These are phyloP conservation scores for Apiospora hydei DNA, from an alignment of 2,329 filamentous ascomycete genomes.

Conservation along the genomic window DNA sequence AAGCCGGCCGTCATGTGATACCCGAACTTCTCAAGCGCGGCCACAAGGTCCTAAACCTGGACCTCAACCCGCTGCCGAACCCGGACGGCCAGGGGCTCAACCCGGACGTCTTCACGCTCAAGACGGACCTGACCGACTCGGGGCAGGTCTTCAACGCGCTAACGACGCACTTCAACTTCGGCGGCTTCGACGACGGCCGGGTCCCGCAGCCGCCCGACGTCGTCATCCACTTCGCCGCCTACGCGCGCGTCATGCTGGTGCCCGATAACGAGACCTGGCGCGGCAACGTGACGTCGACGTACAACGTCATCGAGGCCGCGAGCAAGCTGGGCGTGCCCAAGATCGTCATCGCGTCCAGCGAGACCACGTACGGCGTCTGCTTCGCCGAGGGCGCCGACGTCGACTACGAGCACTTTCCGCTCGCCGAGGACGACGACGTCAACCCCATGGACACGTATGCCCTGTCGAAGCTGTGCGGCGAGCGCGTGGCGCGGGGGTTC, in stretches of 20 bases:
- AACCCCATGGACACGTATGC: conserved; percentile 70
- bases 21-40: conserved; percentile 41
- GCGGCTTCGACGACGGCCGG: conserved; percentile 37
- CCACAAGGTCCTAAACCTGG: conserved; percentile 47
- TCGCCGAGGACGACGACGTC: conserved; percentile 65
- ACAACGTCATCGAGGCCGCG: conserved; percentile 70
- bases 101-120: conserved; percentile 43
- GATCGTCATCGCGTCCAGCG: conserved; percentile 65
- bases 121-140: conserved; percentile 44
- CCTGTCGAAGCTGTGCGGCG: conserved; percentile 65
- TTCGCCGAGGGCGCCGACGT: conserved; percentile 63
- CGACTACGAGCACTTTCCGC: conserved; percentile 63
- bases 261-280: conserved; percentile 67
- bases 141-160: conserved; percentile 49
- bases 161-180: conserved; percentile 55
- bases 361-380: conserved; percentile 68
- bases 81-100: conserved; percentile 29
- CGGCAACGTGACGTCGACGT: conserved; percentile 61
- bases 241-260: conserved; percentile 66
- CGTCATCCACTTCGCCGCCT: conserved; percentile 68
- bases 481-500: conserved; percentile 64
- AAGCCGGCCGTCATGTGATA: conserved; percentile 45
- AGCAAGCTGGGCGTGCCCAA: conserved; percentile 68
- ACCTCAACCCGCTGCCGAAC: conserved; percentile 41
- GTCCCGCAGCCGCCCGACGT: conserved; percentile 59